These are phyloP conservation scores for Teunomyces kruisii DNA, from an alignment of 805 yeast genomes.

Conservation along the genomic window DNA sequence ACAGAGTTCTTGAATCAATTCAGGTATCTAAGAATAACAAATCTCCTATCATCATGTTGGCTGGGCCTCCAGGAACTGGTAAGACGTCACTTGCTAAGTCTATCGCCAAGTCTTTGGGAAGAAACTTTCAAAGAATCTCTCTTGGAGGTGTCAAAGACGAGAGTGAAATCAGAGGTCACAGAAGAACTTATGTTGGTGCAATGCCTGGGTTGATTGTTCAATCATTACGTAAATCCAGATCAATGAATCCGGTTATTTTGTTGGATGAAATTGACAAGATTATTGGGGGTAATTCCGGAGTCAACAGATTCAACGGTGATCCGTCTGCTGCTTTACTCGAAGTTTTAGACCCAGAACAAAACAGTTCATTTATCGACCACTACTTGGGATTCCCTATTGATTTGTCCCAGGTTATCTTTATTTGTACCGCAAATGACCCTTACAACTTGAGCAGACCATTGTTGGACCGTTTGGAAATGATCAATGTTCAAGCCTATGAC, in stretches of 20 bases:
- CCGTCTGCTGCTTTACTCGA: slow-evolving; percentile 89
- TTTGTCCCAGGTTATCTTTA: slow-evolving; percentile 73
- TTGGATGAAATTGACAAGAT: slow-evolving; percentile 86
- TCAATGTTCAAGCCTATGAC: slow-evolving; percentile 77
- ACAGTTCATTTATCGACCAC: slow-evolving; percentile 72
- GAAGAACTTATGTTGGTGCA: slow-evolving; percentile 89
- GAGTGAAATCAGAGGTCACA: slow-evolving; percentile 86
- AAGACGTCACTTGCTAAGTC: slow-evolving; percentile 85
- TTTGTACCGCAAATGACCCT: slow-evolving; percentile 84
- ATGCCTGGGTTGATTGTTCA: slow-evolving; percentile 84
- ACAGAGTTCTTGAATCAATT: slow-evolving; percentile 13
- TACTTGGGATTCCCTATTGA: slow-evolving; percentile 85
- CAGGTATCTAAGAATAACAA: slow-evolving; percentile 35
- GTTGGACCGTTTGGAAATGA: slow-evolving; percentile 80
- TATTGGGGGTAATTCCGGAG: slow-evolving; percentile 50
- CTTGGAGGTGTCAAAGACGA: slow-evolving; percentile 89
- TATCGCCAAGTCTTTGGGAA: slow-evolving; percentile 68
- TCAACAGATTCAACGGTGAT: slow-evolving; percentile 64
- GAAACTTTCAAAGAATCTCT: slow-evolving; percentile 76
- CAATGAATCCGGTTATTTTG: slow-evolving; percentile 80
- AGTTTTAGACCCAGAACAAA: slow-evolving; percentile 89
- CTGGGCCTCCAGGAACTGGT: slow-evolving; percentile 95
- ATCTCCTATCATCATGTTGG: slow-evolving; percentile 77
- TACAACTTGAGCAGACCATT: slow-evolving; percentile 72
- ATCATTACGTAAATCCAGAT: slow-evolving; percentile 70